These are phyloP conservation scores for Astrothelium subdiscretum DNA, from an alignment of 495 filamentous ascomycete genomes.

Conservation along the genomic window DNA sequence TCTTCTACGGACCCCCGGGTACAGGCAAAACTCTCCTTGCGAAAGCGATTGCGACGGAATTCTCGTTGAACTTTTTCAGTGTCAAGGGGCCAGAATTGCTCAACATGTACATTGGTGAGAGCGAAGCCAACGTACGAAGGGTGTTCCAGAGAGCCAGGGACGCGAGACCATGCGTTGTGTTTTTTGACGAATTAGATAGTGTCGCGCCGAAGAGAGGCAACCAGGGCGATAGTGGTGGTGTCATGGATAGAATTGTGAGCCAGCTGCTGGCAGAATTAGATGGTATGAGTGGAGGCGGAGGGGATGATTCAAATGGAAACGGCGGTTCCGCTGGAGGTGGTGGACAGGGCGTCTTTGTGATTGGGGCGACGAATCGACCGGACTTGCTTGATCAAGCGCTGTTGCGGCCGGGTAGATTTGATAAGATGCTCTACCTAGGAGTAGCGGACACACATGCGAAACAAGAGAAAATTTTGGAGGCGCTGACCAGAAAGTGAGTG, in stretches of 20 bases:
- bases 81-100: constrained; percentile 95
- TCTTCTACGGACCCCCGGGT: constrained; percentile 95
- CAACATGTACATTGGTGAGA: constrained; percentile 99
- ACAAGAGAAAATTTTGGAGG: constrained; percentile 87
- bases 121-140: constrained; percentile 89
- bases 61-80: constrained; percentile 97
- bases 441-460: constrained; percentile 95
- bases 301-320: constrained; percentile 21
- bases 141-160: constrained; percentile 94
- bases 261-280: constrained; percentile 92
- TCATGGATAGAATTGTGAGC: constrained; percentile 97
- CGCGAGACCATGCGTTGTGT: constrained; percentile 93
- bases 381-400: constrained; percentile 88
- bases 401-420: constrained; percentile 83
- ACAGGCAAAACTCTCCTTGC: constrained; percentile 95
- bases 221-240: constrained; percentile 93
- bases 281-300: constrained; percentile 91
- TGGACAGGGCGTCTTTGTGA: constrained; percentile 86
- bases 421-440: constrained; percentile 97
- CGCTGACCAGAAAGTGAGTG: constrained; percentile 78
- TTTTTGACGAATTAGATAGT: constrained; percentile 96
- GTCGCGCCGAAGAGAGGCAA: constrained; percentile 96
- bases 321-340: constrained; percentile 48
- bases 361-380: constrained; percentile 90
- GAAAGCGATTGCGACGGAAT: constrained; percentile 96